phyloP scores from a whole-genome alignment of 208 protist species.

The Strigomonas culicis region DNA sequence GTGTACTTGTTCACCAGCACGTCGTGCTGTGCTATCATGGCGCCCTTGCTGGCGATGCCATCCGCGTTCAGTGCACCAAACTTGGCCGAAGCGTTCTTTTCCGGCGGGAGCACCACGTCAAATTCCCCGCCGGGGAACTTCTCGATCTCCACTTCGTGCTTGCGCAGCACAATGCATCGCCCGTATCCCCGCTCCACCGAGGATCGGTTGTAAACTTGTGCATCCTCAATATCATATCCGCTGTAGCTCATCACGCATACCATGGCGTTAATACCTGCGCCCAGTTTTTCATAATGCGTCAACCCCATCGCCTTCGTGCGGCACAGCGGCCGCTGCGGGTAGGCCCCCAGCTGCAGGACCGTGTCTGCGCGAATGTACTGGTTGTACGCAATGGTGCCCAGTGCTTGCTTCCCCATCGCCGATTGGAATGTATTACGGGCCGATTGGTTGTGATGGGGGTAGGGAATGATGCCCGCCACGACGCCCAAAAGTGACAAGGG shows the following conservation, averaged over 20 bases:
- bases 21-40: conserved; percentile 85
- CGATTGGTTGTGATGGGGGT: conserved; percentile 99
- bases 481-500: conserved; percentile 89
- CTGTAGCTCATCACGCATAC: conserved; percentile 99
- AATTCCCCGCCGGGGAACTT: conserved; percentile 60
- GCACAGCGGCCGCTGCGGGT: conserved; percentile 98
- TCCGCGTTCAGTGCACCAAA: conserved; percentile 92
- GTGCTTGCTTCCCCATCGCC: conserved; percentile 99
- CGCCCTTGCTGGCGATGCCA: conserved; percentile 91
- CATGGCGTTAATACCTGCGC: conserved; percentile 99
- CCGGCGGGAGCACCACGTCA: conserved; percentile 69
- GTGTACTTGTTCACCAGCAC: conserved; percentile 96
- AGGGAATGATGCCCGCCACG: conserved; percentile 98
- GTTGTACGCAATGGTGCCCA: conserved; percentile 95
- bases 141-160: conserved; percentile 83
- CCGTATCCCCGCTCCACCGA: conserved; percentile 97
- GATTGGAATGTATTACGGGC: conserved; percentile 99
- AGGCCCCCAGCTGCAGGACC: conserved; percentile 97
- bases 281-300: conserved; percentile 95
- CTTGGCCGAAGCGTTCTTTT: conserved; percentile 46
- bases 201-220: conserved; percentile 97
- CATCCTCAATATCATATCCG: conserved; percentile 99
- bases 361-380: conserved; percentile 98
- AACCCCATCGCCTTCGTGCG: conserved; percentile 97
- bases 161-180: conserved; percentile 92